Base-by-base conservation (phyloP, 2,329 filamentous ascomycete species). In the Fusarium robinianum region DNA sequence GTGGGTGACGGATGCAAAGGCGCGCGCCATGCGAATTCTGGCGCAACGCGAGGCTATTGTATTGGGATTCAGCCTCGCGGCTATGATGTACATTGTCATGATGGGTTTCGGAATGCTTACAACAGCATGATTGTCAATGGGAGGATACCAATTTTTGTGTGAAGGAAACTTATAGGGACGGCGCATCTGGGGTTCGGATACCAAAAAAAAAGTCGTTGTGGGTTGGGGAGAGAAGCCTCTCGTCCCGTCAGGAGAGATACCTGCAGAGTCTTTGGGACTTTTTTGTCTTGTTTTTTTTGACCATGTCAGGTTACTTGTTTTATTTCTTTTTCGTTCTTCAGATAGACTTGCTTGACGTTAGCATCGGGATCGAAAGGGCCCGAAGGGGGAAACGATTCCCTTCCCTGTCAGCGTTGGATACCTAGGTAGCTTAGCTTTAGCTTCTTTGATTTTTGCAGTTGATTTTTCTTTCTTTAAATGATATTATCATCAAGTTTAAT, bases 1-100 rank as follows among this genome's bases (percentile, higher is more conserved):
- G 26, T 71, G 70, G 59, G 18, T 75, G 11, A 70, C 70, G 12
- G 72, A 79, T 35, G 50, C 54, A 22, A 60, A 54, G 26, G 61
- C 65, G 8, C 55, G 60, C 44, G 26, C 48, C 25, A 53, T 15
- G 30, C 62, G 61, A 36, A 40, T 66, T 27, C 43, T 55, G 10
- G 55, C 58, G 3, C 67, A 72, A 46, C 58, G 55, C 37, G 62
- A 64, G 32, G 64, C 65, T 21, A 53, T 69, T 24, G 60, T 50
- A 7, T 41, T 63, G 29, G 70, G 68, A 4, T 67, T 70, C 42
- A 21, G 58, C 30, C 46, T 67, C 21, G 64, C 62, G 22, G 46
- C 64, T 27, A 26, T 64, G 39, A 44, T 67, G 47, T 66, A 66
- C 46, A 45, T 58, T 49, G 49, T 62, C 50, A 55, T 56, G 53